Evolutionary conservation across 345 rosid genomes (phyloP).

Genomic region (Eucalyptus sp.): DNA sequence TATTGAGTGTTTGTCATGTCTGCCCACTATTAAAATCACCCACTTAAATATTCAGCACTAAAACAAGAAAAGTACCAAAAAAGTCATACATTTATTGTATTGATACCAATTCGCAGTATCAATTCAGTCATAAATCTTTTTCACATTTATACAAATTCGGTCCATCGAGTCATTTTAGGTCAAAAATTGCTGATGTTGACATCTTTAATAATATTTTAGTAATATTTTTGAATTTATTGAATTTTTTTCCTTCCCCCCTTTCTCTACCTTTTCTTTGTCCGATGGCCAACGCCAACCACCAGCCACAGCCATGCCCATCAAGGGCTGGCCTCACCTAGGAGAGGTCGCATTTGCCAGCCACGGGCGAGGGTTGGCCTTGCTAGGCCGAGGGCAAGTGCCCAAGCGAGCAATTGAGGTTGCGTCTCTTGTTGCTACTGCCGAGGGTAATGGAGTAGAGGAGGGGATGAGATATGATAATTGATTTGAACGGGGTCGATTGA

Average conservation of each 20-base stretch:
- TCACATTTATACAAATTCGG: rapidly evolving
- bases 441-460: too few relatives aligned
- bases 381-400: rapidly evolving
- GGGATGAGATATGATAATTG: too few relatives aligned
- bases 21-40: rapidly evolving
- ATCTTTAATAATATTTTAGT: too few relatives aligned
- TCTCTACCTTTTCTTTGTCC: too few relatives aligned
- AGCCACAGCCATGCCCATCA: rapidly evolving
- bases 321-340: too few relatives aligned
- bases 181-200: rapidly evolving
- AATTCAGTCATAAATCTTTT: rapidly evolving
- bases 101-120: rapidly evolving
- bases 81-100: rapidly evolving
- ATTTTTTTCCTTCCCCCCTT: rapidly evolving
- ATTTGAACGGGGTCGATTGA: too few relatives aligned
- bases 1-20: not conserved
- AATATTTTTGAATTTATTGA: too few relatives aligned
- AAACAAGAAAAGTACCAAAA: rapidly evolving
- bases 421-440: too few relatives aligned
- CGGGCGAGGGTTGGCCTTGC: rapidly evolving
- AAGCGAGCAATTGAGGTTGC: too few relatives aligned
- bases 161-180: rapidly evolving
- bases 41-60: rapidly evolving
- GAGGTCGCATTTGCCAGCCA: too few relatives aligned
- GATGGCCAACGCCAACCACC: too few relatives aligned